phyloP scores from a whole-genome alignment of 345 rosid genomes.

The Corchorus olitorius region DNA sequence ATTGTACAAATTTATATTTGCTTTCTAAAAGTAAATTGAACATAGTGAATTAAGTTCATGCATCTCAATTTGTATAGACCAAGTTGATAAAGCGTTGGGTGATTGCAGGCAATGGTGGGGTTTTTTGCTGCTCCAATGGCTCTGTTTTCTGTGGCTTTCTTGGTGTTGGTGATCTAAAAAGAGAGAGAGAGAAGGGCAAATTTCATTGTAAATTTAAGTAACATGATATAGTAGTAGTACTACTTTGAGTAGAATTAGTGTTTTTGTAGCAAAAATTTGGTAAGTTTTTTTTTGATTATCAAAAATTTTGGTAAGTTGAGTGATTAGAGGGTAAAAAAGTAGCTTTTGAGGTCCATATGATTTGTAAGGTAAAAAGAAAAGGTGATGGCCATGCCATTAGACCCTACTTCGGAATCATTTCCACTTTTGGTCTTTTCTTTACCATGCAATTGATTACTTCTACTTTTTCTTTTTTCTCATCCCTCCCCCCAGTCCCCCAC shows the following conservation, averaged over 20 bases:
- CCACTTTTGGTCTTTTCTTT: conserved; percentile 29
- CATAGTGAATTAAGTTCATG: neutral
- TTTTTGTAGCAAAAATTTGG: neutral
- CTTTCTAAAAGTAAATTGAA: neutral
- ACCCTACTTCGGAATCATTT: conserved; percentile 34
- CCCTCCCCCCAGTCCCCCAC: neutral
- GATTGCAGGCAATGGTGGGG: conserved; percentile 51
- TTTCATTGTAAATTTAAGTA: conserved; percentile 15
- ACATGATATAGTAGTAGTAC: too few species aligned
- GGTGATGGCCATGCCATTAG: conserved; percentile 8
- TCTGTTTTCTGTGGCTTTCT: conserved; percentile 27
- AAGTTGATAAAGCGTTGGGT: conserved; percentile 15
- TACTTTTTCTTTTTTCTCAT: conserved; percentile 16
- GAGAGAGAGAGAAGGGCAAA: neutral
- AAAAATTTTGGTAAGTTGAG: too few species aligned
- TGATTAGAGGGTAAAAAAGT: conserved; percentile 39
- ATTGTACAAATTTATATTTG: neutral
- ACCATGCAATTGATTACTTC: conserved; percentile 36
- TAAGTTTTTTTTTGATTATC: too few species aligned
- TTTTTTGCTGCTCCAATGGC: conserved; percentile 32
- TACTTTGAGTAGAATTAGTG: neutral
- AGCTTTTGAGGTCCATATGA: conserved; percentile 33
- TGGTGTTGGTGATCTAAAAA: conserved; percentile 31
- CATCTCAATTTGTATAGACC: neutral
- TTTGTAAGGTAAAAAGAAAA: neutral